Base-by-base conservation (phyloP, 805 yeast species). In the Candida coquimbonensis region DNA sequence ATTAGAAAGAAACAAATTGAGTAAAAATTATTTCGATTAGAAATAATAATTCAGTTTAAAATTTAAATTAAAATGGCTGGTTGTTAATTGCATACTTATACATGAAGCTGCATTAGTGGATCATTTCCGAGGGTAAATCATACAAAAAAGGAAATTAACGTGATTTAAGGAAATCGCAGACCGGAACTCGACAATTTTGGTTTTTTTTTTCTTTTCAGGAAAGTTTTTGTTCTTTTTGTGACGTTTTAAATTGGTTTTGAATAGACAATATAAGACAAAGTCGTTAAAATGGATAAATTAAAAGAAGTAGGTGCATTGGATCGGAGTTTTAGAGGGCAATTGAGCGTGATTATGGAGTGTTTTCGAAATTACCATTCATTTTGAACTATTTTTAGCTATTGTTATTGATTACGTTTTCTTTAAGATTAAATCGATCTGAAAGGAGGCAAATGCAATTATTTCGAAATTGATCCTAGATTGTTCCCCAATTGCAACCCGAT, bases 291-390 rank as follows among this genome's bases (percentile, higher is more conserved):
- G 60, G 59, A 56, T 44, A 56, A 54, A 49, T 47, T 56, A 45
- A 56, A 47, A 49, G 60, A 56, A 49, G 60, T 56, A 42, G 39
- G 58, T 54, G n/a, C 32, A n/a, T 13, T n/a, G 31, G 36, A 24
- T 37, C 31, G 13, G 31, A 29, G 31, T 29, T 13, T 9, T 11
- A 11, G 7, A 29, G 31, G 13, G 31, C 31, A 13, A 32, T 37
- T 31, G n/a, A 12, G 31, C 24, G 13, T 29, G 5, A 11, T 11
- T 29, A 11, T 4, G 13, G 7, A 13, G 31, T 11, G 2, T 11
- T 29, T 13, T 29, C 5, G 31, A 29, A 11, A 29, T 29, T 9
- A 2, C 6, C 13, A 29, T 16, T 9, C 21, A 16, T 33, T 33
- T 16, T 33, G 12, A 7, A 11, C 6, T n/a, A 33, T 33, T 16